phyloP scores from a whole-genome alignment of 306 rosid genomes.

The Glycine latifolia region DNA sequence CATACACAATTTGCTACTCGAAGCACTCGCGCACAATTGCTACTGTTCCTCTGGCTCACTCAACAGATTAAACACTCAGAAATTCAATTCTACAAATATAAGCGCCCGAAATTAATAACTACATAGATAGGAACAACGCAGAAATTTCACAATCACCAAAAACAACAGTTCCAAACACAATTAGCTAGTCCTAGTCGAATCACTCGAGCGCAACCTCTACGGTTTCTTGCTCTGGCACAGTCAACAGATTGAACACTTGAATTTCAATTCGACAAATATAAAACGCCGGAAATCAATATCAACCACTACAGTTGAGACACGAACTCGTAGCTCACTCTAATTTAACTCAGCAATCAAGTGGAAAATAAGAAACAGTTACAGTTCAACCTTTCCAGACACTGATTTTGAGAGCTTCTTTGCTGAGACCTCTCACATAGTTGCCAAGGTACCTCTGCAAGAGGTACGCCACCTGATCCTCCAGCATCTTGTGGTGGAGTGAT shows the following conservation, averaged over 20 bases:
- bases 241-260: slow-evolving; percentile 31
- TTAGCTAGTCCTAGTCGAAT: not conserved
- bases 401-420: slow-evolving; percentile 96
- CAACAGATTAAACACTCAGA: slow-evolving; percentile 26
- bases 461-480: slow-evolving; percentile 98
- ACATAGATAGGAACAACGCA: not conserved
- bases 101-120: slow-evolving; percentile 17
- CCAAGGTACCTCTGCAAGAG: slow-evolving; percentile 98
- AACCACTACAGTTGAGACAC: not conserved
- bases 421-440: slow-evolving; percentile 90
- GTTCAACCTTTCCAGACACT: slow-evolving; percentile 88
- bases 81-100: slow-evolving; percentile 8
- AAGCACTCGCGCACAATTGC: slow-evolving; percentile 12
- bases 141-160: slow-evolving; percentile 31
- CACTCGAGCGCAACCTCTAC: slow-evolving; percentile 14
- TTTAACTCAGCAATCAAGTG: slow-evolving; percentile 42
- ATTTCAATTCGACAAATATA: not conserved
- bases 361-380: not conserved
- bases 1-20: slow-evolving; percentile 9
- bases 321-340: slow-evolving; percentile 31
- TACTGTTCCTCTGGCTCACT: slow-evolving; percentile 9
- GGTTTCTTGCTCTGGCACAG: slow-evolving; percentile 19
- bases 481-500: slow-evolving; percentile 62
- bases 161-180: slow-evolving; percentile 7
- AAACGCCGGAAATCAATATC: not conserved